A percentile compares a stretch with the other conserved stretches of the same genome.
Evolutionary conservation across 768 basidiomycete species (phyloP).

Genomic region (Amanita muscaria): DNA sequence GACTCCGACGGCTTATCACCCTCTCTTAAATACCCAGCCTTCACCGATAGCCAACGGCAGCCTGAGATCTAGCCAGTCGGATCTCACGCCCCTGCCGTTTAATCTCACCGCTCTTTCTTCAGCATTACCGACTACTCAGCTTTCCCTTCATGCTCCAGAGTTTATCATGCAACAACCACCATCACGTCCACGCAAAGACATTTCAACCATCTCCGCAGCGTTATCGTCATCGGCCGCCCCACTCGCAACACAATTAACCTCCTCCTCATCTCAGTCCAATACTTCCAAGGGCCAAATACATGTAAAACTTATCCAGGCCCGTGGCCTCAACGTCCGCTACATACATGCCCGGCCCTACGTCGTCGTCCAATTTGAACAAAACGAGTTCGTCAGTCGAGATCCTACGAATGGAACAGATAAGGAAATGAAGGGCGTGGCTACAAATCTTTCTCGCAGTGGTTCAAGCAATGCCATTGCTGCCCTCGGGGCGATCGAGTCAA

Average conservation of each 20-base stretch:
- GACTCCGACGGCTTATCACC: slow-evolving; percentile 29
- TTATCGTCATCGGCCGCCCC: slow-evolving; percentile 33
- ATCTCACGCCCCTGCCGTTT: slow-evolving; percentile 35
- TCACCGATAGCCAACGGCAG: slow-evolving; percentile 23
- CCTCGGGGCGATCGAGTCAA: slow-evolving; percentile 52
- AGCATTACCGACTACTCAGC: slow-evolving; percentile 46
- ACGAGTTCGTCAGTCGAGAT: slow-evolving; percentile 92
- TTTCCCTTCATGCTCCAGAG: slow-evolving; percentile 80
- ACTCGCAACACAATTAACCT: slow-evolving; percentile 23
- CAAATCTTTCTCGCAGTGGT: slow-evolving; percentile 37
- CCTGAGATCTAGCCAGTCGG: slow-evolving; percentile 32
- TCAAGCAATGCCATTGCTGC: slow-evolving; percentile 60
- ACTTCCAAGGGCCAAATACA: slow-evolving; percentile 69
- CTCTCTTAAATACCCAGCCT: slow-evolving; percentile 24
- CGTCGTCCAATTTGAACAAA: slow-evolving; percentile 97
- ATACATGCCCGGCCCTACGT: slow-evolving; percentile 74
- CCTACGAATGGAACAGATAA: slow-evolving; percentile 80
- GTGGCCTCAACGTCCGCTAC: slow-evolving; percentile 67
- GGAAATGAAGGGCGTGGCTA: slow-evolving; percentile 79
- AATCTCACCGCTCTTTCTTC: slow-evolving; percentile 39
- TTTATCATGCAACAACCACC: slow-evolving; percentile 73
- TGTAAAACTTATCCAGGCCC: slow-evolving; percentile 91
- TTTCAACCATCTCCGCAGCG: slow-evolving; percentile 14
- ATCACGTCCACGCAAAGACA: slow-evolving; percentile 25
- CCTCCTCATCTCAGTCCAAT: slow-evolving; percentile 24